These are phyloP conservation scores for Fomitopsis pulvina DNA, from an alignment of 768 basidiomycete genomes.

Conservation along the genomic window DNA sequence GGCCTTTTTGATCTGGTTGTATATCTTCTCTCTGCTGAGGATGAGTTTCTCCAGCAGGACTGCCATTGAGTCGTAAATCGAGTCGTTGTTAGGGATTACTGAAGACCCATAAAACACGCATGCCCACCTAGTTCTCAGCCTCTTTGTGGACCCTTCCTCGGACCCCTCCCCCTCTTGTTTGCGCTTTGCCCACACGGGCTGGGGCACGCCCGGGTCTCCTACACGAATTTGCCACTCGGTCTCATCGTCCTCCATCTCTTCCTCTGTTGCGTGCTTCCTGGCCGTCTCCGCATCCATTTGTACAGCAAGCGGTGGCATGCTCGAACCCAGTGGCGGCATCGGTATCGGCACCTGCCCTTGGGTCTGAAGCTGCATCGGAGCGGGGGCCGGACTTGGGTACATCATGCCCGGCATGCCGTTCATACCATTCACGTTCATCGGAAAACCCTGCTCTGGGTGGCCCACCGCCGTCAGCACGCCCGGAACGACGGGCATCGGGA, in stretches of 20 bases:
- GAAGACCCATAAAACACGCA: background rate
- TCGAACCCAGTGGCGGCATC: background rate
- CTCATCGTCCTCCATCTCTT: slow-evolving; percentile 62
- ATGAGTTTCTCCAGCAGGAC: too few relatives aligned
- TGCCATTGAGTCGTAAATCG: too few relatives aligned
- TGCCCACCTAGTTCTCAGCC: slow-evolving; percentile 36
- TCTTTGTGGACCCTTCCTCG: slow-evolving; percentile 33
- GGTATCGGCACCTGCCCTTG: background rate
- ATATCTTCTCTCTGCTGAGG: too few relatives aligned
- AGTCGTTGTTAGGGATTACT: too few relatives aligned
- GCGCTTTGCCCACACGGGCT: slow-evolving; percentile 67
- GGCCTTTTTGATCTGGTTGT: background rate
- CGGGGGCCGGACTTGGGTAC: slow-evolving; percentile 7
- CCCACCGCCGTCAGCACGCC: slow-evolving; percentile 11
- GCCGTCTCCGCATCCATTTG: slow-evolving; percentile 27
- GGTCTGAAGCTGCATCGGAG: background rate
- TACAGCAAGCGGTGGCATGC: slow-evolving; percentile 7
- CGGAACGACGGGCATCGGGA: slow-evolving; percentile 8
- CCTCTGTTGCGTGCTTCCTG: slow-evolving; percentile 46
- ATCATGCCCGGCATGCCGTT: background rate
- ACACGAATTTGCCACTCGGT: slow-evolving; percentile 62
- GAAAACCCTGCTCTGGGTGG: slow-evolving; percentile 8
- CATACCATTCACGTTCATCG: background rate
- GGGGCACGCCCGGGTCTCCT: slow-evolving; percentile 42
- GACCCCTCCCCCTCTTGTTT: slow-evolving; percentile 34